These are phyloP conservation scores for Dipteronia sinensis DNA, from an alignment of 345 rosid species.

Conservation along the genomic window DNA sequence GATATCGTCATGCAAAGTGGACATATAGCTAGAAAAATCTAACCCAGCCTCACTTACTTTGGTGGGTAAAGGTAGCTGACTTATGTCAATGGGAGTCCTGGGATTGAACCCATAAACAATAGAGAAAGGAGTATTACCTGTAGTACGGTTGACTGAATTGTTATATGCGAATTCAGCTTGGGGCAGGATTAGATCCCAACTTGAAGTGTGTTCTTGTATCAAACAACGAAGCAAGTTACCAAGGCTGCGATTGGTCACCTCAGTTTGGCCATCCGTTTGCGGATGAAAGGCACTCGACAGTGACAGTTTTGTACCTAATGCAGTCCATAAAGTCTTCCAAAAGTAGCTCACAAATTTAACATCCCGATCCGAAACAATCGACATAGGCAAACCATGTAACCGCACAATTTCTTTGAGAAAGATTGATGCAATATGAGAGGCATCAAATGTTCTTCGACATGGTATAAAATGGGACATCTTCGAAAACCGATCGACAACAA, in stretches of 20 bases:
- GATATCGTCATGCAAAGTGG: no score
- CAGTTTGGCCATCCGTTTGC: not conserved
- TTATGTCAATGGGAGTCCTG: no score
- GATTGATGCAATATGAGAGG: not conserved
- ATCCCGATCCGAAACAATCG: no score
- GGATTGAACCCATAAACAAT: not conserved
- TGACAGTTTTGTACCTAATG: not conserved
- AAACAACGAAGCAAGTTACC: not conserved
- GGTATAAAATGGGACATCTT: no score
- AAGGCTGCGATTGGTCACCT: not conserved
- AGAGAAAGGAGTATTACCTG: not conserved
- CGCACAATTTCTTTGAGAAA: not conserved
- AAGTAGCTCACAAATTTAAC: no score
- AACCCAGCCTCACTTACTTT: no score
- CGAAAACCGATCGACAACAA: not conserved
- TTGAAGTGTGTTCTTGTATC: not conserved
- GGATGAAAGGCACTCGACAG: not conserved
- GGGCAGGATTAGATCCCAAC: not conserved
- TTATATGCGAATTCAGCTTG: not conserved
- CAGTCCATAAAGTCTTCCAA: not conserved
- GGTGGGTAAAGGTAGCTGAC: no score
- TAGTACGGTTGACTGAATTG: not conserved
- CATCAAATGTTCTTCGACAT: no score
- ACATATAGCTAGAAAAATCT: not conserved
- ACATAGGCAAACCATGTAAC: no score